Conservation (phyloP, 1,284 basidiomycete species). For the Papiliotrema flavescens region DNA sequence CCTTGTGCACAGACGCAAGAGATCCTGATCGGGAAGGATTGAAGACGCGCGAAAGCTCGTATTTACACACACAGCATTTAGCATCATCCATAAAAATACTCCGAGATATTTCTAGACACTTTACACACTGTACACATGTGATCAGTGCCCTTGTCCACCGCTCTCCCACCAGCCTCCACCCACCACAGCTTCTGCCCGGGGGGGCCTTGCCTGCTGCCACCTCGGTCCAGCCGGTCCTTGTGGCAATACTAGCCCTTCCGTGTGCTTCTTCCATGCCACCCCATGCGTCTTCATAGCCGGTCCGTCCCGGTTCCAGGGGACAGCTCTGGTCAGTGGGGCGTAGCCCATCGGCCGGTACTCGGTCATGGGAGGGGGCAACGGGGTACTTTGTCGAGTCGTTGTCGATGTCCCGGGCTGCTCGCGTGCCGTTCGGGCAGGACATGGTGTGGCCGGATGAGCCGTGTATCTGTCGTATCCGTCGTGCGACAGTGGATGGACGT, state of each 20-base stretch:
- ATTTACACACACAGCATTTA: too few species aligned
- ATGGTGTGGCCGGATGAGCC: constrained; percentile 24
- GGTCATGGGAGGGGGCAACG: neutral
- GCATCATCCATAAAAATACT: too few species aligned
- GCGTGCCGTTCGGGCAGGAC: neutral
- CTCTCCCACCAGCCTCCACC: constrained; percentile 25
- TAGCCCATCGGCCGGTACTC: constrained; percentile 25
- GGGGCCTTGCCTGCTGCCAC: constrained; percentile 28
- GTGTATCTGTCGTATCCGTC: constrained; percentile 27
- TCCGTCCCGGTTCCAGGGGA: constrained; percentile 27
- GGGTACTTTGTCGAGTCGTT: neutral
- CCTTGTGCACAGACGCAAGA: too few species aligned
- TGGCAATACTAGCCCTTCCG: constrained; percentile 11
- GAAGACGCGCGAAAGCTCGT: too few species aligned
- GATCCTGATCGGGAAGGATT: too few species aligned
- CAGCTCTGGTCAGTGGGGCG: constrained; percentile 13
- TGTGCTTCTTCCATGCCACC: constrained; percentile 25
- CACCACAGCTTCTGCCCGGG: constrained; percentile 9
- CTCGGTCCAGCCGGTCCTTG: constrained; percentile 25
- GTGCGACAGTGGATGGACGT: constrained; percentile 15
- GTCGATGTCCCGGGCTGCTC: neutral
- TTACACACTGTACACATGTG: too few species aligned
- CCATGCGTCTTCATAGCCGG: constrained; percentile 36
- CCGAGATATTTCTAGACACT: too few species aligned
- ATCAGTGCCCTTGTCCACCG: constrained; percentile 11